A percentile compares a stretch with the other conserved stretches of the same genome.
phyloP scores from a whole-genome alignment of 1,284 basidiomycete genomes.

The Vanrija pseudolonga region DNA sequence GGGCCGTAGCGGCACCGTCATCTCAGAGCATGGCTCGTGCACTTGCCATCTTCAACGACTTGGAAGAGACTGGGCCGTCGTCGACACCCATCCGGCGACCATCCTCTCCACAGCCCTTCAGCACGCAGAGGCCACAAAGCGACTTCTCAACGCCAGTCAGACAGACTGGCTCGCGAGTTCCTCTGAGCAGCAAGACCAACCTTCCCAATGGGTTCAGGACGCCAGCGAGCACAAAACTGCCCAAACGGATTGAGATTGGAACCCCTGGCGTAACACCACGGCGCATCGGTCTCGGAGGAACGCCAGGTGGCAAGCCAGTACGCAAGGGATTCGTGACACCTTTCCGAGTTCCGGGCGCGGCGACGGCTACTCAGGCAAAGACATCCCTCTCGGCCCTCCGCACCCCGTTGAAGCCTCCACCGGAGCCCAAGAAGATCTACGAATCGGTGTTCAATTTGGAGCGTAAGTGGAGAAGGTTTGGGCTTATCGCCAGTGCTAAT shows the following conservation, averaged over 20 bases:
- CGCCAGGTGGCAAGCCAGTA: slow-evolving; percentile 17
- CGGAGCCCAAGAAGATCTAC: slow-evolving; percentile 5
- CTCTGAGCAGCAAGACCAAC: slow-evolving; percentile 15
- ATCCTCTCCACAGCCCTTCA: not conserved
- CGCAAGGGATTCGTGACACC: slow-evolving; percentile 40
- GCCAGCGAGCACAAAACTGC: slow-evolving; percentile 8
- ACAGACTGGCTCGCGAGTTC: no score
- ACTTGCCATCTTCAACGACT: slow-evolving; percentile 1
- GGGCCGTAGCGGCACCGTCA: not conserved
- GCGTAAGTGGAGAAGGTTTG: slow-evolving; percentile 21
- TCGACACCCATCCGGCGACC: not conserved
- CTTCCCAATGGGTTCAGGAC: slow-evolving; percentile 20
- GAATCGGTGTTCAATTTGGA: slow-evolving; percentile 40
- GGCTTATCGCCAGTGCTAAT: slow-evolving; percentile 15
- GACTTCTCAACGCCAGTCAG: no score
- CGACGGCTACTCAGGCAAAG: not conserved
- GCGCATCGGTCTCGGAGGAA: slow-evolving; percentile 41
- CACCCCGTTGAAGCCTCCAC: not conserved
- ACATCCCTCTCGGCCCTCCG: not conserved
- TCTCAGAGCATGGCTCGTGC: not conserved
- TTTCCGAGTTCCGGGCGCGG: slow-evolving; percentile 29
- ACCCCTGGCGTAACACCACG: slow-evolving; percentile 28
- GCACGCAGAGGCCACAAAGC: not conserved
- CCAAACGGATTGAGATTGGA: slow-evolving; percentile 25
- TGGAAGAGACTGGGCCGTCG: no score